A percentile compares a stretch with the other conserved stretches of the same genome.
phyloP scores from a whole-genome alignment of 352 stramenopile genomes.

The Aphanomyces astaci region DNA sequence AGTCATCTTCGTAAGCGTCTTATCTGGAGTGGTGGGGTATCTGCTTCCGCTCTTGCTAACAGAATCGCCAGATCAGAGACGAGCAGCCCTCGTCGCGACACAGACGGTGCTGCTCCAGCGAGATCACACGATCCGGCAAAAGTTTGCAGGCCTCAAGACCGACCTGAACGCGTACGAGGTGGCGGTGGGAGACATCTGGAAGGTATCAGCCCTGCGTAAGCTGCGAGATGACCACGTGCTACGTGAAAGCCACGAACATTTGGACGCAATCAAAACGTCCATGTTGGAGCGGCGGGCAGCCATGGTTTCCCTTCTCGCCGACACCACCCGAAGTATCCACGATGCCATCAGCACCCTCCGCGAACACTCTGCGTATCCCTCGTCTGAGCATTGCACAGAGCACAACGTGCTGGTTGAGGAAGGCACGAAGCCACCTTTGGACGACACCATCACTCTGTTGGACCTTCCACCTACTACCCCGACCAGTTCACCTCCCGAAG shows the following conservation, averaged over 20 bases:
- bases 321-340: not conserved
- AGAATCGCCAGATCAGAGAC: slow-evolving; percentile 8
- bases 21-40: not conserved
- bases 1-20: not conserved
- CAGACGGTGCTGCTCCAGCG: not conserved
- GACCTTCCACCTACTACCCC: too few relatives aligned
- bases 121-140: not conserved
- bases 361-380: not conserved
- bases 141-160: not conserved
- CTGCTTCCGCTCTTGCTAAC: slow-evolving; percentile 2
- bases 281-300: not conserved
- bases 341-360: not conserved
- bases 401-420: not conserved
- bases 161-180: slow-evolving; percentile 7
- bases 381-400: not conserved
- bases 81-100: not conserved
- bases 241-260: slow-evolving; percentile 6
- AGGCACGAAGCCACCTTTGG: not conserved
- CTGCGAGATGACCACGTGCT: slow-evolving; percentile 13
- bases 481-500: too few relatives aligned
- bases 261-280: not conserved
- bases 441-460: too few relatives aligned
- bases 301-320: slow-evolving; percentile 5
- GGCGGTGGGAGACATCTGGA: not conserved
- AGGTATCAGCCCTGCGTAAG: slow-evolving; percentile 9